phyloP scores from a whole-genome alignment of 2,329 filamentous ascomycete genomes.

The Colletotrichum musicola region DNA sequence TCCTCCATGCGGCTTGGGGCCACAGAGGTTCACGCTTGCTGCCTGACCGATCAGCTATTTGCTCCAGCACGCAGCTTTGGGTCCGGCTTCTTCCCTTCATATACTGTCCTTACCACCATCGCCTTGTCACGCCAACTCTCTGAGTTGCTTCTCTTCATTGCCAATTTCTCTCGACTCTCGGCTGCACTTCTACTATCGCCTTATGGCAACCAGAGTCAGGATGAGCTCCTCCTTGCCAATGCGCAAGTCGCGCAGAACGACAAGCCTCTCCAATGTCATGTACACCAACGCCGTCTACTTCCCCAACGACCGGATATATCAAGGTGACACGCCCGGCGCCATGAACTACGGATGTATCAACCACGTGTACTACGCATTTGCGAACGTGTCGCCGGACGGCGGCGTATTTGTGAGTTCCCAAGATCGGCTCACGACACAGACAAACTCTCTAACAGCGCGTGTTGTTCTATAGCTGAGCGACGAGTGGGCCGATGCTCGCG shows the following conservation, averaged over 20 bases:
- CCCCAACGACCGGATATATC: constrained; percentile 82
- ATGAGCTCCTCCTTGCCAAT: constrained; percentile 57
- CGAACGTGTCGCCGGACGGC: constrained; percentile 78
- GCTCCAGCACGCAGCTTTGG: constrained; percentile 36
- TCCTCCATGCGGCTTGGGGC: constrained; percentile 27
- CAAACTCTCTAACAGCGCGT: no score
- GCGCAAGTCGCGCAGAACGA: constrained; percentile 59
- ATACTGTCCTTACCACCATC: constrained; percentile 36
- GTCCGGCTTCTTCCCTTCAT: constrained; percentile 34
- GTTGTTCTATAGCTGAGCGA: constrained; percentile 73
- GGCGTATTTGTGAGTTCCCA: constrained; percentile 75
- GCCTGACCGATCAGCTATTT: constrained; percentile 37
- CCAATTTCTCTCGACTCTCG: neutral
- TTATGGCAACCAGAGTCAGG: constrained; percentile 26
- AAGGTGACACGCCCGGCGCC: constrained; percentile 78
- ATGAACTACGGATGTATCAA: constrained; percentile 83
- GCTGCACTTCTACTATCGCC: neutral
- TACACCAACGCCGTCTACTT: constrained; percentile 85
- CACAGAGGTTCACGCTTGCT: constrained; percentile 38
- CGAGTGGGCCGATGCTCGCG: constrained; percentile 80
- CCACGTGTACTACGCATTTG: constrained; percentile 87
- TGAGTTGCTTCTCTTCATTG: constrained; percentile 25
- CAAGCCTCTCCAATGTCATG: constrained; percentile 63
- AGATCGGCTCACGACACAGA: no score
- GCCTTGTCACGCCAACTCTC: constrained; percentile 11